Evolutionary conservation across 2,329 filamentous ascomycete species (phyloP).

Genomic region (Scedosporium aurantiacum): DNA sequence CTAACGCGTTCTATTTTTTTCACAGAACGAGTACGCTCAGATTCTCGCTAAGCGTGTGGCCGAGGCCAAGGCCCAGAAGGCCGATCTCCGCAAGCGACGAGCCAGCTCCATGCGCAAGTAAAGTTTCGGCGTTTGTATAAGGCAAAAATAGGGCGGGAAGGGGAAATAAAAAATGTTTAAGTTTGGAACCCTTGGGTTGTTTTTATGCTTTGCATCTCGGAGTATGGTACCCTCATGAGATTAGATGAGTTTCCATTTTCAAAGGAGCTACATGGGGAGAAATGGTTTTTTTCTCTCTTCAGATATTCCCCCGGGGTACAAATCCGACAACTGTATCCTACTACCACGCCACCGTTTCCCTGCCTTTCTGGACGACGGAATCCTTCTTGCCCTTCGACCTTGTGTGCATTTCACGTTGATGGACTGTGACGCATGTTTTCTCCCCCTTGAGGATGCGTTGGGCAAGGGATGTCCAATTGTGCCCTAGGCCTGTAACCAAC

Average conservation of each 20-base stretch:
- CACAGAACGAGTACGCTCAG: slow-evolving; percentile 93
- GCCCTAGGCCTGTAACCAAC: too few relatives aligned
- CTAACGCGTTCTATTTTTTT: slow-evolving; percentile 19
- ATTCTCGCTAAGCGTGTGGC: slow-evolving; percentile 93
- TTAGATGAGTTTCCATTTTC: slow-evolving; percentile 3
- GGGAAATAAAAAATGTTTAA: background rate
- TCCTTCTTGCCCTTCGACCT: background rate
- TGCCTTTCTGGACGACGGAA: background rate
- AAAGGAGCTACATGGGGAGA: background rate
- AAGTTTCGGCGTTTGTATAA: slow-evolving; percentile 13
- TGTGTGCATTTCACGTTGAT: background rate
- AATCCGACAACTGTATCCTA: background rate
- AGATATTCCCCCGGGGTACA: background rate
- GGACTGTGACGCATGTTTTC: background rate
- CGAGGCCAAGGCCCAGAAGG: slow-evolving; percentile 91
- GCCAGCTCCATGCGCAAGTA: slow-evolving; percentile 93
- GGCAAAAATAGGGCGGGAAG: background rate
- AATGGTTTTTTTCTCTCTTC: background rate
- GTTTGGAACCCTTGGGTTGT: slow-evolving; percentile 1
- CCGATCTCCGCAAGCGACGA: slow-evolving; percentile 90
- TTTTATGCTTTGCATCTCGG: slow-evolving; percentile 2
- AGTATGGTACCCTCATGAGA: slow-evolving; percentile 2
- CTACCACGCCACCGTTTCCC: background rate
- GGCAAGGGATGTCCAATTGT: too few relatives aligned
- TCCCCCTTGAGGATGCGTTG: too few relatives aligned